Percentiles rank a stretch among this genome's conserved stretches.
phyloP scores from a whole-genome alignment of 257 asterid species.

The Salvia splendens region DNA sequence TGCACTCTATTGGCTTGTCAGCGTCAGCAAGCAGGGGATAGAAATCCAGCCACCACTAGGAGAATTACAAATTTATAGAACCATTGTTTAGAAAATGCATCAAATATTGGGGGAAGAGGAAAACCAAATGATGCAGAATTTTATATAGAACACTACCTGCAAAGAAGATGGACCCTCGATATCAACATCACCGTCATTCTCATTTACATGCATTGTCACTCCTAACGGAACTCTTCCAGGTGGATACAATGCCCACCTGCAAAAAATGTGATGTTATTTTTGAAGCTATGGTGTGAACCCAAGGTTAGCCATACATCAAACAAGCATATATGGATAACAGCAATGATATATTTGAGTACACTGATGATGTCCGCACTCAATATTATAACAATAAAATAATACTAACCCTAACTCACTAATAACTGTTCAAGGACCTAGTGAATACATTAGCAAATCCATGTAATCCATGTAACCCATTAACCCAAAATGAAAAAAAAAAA shows the following conservation, averaged over 20 bases:
- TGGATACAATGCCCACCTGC: constrained; percentile 99
- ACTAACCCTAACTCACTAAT: too few species aligned
- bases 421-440: too few species aligned
- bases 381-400: too few species aligned
- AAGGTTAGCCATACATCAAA: constrained; percentile 15
- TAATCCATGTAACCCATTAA: too few species aligned
- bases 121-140: constrained; percentile 20
- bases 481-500: too few species aligned
- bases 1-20: constrained; percentile 94
- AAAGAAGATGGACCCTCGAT: constrained; percentile 88
- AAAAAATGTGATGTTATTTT: constrained; percentile 31
- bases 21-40: constrained; percentile 85
- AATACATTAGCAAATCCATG: too few species aligned
- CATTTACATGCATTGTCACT: constrained; percentile 94
- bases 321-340: constrained; percentile 1
- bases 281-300: constrained; percentile 15
- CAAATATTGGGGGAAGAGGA: constrained; percentile 9
- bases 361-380: too few species aligned
- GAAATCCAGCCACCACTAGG: constrained; percentile 98
- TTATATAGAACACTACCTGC: constrained; percentile 59
- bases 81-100: constrained; percentile 20
- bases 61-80: constrained; percentile 24
- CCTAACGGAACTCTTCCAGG: constrained; percentile 98
- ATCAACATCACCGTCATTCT: constrained; percentile 95
- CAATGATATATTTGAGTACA: too few species aligned